phyloP scores from a whole-genome alignment of 768 basidiomycete genomes.

The Lentinus brumalis region DNA sequence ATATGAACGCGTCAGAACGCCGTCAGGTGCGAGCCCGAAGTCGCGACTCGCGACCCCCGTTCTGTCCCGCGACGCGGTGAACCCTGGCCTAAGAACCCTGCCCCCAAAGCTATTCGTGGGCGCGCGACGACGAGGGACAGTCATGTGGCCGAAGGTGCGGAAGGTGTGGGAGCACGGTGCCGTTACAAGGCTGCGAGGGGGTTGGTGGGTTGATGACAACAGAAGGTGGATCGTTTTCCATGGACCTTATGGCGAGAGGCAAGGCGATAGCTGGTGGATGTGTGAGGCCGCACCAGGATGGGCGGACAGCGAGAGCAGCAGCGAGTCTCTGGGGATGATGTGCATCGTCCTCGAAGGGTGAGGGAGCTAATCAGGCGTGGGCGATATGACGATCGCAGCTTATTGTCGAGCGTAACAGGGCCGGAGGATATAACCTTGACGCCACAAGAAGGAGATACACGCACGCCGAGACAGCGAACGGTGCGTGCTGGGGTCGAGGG shows the following conservation, averaged over 20 bases:
- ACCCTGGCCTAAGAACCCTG: not conserved
- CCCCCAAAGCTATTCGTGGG: not conserved
- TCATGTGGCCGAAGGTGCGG: conserved; percentile 16
- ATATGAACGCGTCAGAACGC: too few species aligned
- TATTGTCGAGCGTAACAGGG: too few species aligned
- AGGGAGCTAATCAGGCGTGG: not conserved
- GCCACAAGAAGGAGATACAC: too few species aligned
- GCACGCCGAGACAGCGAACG: not conserved
- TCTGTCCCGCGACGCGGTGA: too few species aligned
- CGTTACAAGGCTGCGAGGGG: not conserved
- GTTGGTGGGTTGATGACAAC: conserved; percentile 4
- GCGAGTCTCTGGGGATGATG: not conserved
- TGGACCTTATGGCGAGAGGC: not conserved
- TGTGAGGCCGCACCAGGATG: not conserved
- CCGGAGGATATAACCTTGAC: too few species aligned
- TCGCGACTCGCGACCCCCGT: too few species aligned
- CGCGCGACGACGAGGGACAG: not conserved
- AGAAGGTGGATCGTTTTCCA: conserved; percentile 2
- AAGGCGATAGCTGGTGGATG: not conserved
- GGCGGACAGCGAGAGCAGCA: too few species aligned
- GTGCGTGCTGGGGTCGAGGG: not conserved
- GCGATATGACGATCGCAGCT: not conserved
- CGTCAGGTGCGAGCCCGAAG: too few species aligned
- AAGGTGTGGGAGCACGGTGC: conserved; percentile 14
- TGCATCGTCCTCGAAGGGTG: too few species aligned